Base-by-base conservation (phyloP, 306 rosid genomes). In the Dalbergia cochinchinensis region DNA sequence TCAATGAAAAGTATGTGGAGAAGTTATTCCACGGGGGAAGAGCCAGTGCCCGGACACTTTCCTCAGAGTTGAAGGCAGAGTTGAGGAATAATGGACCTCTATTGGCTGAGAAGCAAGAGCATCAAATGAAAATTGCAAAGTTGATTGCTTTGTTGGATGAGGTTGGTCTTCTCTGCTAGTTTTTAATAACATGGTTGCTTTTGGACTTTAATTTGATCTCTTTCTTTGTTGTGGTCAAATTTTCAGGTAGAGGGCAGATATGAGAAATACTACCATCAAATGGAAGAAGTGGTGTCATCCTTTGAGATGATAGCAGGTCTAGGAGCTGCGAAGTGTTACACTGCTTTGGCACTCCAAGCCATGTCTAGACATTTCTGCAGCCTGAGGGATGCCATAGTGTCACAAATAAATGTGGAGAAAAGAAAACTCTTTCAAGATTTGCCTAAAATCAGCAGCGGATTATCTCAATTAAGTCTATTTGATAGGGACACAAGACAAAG, bases 351-450 rank as follows among this genome's bases (percentile, higher is more conserved):
- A 77, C 97, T 91, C 14, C 89, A 91, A 26, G 97, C 97, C 76
- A 93, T 93, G 96, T 89, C 96, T 19, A 86, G 90, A 84, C 97
- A 93, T 83, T 93, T 93, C 71, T 86, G 90, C 78, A 88, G 88
- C 88, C 85, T 93, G 39, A 93, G 89, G 69, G 91, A 87, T 80
- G 90, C 89, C 50, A 87, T 91, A 85, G 26, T 87, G 65, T 78
- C 86, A 15, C 92, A 87, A 20, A 91, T 93, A 74, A 85, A 88
- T 62, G 54, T 66, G 18, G 94, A 87, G 79, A 88, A 84, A 76
- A 84, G 88, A 55, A 91, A 87, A 78, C 78, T 89, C n/a, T 62
- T 81, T 47, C 93, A 86, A 47, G 94, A 87, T 82, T 78, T 90
- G 48, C 92, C 92, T 6, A 89, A 87, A 80, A 84, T 93, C 74